A percentile compares a stretch with the other conserved stretches of the same genome.
These are phyloP conservation scores for Cicer judaicum DNA, from an alignment of 306 rosid genomes.

Conservation along the genomic window DNA sequence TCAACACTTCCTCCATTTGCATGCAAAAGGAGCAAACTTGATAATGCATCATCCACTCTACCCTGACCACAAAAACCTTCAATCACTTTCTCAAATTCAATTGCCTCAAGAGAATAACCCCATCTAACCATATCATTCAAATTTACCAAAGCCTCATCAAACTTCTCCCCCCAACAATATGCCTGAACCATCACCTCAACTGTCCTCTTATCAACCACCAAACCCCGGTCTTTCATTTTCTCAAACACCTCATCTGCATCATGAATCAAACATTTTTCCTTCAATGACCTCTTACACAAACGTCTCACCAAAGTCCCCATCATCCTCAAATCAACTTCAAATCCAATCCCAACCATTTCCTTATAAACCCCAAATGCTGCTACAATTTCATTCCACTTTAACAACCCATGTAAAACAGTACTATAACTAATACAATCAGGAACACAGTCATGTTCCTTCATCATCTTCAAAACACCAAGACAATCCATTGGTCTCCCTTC, in stretches of 20 bases:
- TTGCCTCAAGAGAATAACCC: slow-evolving; percentile 50
- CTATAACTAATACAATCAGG: slow-evolving; percentile 70
- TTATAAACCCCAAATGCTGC: slow-evolving; percentile 52
- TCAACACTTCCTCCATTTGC: slow-evolving; percentile 50
- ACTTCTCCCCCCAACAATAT: slow-evolving; percentile 49
- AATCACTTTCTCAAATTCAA: slow-evolving; percentile 52
- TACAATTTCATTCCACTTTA: slow-evolving; percentile 65
- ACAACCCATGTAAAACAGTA: slow-evolving; percentile 72
- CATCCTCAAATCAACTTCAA: slow-evolving; percentile 58
- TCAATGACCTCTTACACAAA: slow-evolving; percentile 56
- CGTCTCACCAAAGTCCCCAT: slow-evolving; percentile 65
- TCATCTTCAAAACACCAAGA: slow-evolving; percentile 57
- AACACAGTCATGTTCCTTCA: slow-evolving; percentile 57
- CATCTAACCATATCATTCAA: slow-evolving; percentile 57
- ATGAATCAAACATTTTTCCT: slow-evolving; percentile 50
- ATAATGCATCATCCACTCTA: slow-evolving; percentile 54
- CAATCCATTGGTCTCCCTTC: slow-evolving; percentile 79
- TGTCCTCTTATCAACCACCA: slow-evolving; percentile 51
- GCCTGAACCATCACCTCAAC: slow-evolving; percentile 56
- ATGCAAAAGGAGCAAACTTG: slow-evolving; percentile 48
- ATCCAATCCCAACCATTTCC: slow-evolving; percentile 66
- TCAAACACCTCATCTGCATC: slow-evolving; percentile 62
- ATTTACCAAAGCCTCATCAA: slow-evolving; percentile 51
- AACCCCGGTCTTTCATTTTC: slow-evolving; percentile 55
- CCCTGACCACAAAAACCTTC: slow-evolving; percentile 60